Base-by-base conservation (phyloP, 1,139 yeast species). In the Yueomyces sp. region DNA sequence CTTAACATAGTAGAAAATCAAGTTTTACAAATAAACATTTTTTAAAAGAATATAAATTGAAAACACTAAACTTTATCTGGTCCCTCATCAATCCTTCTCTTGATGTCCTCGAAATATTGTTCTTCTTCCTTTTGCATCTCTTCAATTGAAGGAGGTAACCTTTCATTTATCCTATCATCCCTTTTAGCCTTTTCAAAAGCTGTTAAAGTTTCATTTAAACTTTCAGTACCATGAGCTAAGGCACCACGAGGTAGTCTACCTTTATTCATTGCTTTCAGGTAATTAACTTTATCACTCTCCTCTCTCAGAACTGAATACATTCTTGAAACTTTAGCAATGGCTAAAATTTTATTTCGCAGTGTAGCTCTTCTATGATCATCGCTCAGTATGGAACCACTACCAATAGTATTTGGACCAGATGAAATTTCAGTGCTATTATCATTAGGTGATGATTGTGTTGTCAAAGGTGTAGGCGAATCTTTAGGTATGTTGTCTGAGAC, bases 281-380 rank as follows among this genome's bases (percentile, higher is more conserved):
- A 87, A 44, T 82, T 80, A 39, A 91, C 95, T 51, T 78, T 81
- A 60, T 86, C 97, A 41, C 91, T 77, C 60, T 91, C 96, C 58
- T 86, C 87, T 53, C 97, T 74, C 53, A 91, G 69, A 5, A 89
- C 82, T 53, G 81, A 83, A 65, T 84, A 91, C 96, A 91, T 87
- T 47, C 97, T 73, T 27, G 96, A 83, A 47, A 91, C 84, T 50
- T 95, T 75, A 32, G 97, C 97, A 64, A 91, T 91, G 27, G 98
- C 97, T 55, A 91, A 67, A 46, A 91, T 84, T 68, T 91, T 91
- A 64, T 85, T 87, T 54, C 95, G 77, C 49, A 87, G 69, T 1
- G 86, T 84, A 42, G 72, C 72, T 47, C 63, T 63, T 45, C 57
- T 56, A 19, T 51, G 50, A 35, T 58, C 60, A 39, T 59, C 61